Base-by-base conservation (phyloP, 2,329 filamentous ascomycete genomes). In the Colletotrichum costaricense region DNA sequence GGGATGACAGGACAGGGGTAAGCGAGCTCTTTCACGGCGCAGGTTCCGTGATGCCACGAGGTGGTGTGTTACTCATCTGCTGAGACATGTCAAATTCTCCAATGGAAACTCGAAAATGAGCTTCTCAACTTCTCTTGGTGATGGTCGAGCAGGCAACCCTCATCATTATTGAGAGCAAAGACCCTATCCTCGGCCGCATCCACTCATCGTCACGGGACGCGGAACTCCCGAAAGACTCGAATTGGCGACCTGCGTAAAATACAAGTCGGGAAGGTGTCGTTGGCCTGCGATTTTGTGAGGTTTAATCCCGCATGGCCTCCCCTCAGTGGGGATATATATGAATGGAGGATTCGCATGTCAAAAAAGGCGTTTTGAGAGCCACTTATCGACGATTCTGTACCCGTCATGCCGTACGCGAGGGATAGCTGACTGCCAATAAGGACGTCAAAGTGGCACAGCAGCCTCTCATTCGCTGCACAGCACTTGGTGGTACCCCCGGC, bases 1-100 rank as follows among this genome's bases (percentile, higher is more conserved):
- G 30, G 62, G 56, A 66, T 56, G 67, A 54, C 60, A 54, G 60
- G 56, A 62, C 71, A 73, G 62, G 71, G 71, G 62, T 73, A 71
- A 71, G 71, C 71, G 67, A 66, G 55, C 52, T 62, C 62, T 62
- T 66, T 66, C 56, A 38, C 59, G 59, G 49, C 63, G 54, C 59
- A 52, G 42, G 38, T 68, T 73, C 54, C 58, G 57, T 64, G 58
- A 67, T 73, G 72, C 67, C 62, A 70, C 56, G 58, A 63, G 68
- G 46, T 74, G 69, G 69, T 74, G 69, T 68, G 69, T 16, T 63
- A 59, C 63, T 73, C 33, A 63, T 62, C 54, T 56, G 38, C 63
- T 68, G 19, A 59, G 59, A 74, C 64, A 62, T 35, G 22, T 30
- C 52, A n/a, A 59, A 33, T 62, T 63, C 52, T 72, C 72, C 72